These are phyloP conservation scores for Pholiota adiposa DNA, from an alignment of 1,284 basidiomycete species.

Conservation along the genomic window DNA sequence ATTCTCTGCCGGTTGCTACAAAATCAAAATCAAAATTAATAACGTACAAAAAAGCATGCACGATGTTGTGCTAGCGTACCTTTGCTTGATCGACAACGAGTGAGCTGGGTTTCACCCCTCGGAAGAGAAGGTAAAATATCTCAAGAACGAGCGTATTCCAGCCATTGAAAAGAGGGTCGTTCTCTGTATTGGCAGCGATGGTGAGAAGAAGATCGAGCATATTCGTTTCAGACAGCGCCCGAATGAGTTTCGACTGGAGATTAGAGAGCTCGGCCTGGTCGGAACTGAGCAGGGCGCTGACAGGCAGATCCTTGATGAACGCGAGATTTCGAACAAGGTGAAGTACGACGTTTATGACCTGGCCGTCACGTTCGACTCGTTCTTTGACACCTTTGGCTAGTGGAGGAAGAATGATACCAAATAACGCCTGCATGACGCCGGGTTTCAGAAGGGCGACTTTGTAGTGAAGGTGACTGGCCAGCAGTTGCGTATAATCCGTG, in stretches of 20 bases:
- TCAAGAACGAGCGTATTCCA: slow-evolving; percentile 92
- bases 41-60: slow-evolving; percentile 6
- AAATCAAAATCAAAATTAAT: slow-evolving; percentile 18
- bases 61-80: slow-evolving; percentile 49
- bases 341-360: slow-evolving; percentile 87
- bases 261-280: slow-evolving; percentile 78
- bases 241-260: slow-evolving; percentile 80
- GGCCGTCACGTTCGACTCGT: slow-evolving; percentile 78
- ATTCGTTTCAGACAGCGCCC: slow-evolving; percentile 72
- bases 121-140: slow-evolving; percentile 86
- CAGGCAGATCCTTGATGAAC: slow-evolving; percentile 83
- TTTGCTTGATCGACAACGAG: slow-evolving; percentile 71
- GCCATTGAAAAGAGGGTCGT: slow-evolving; percentile 75
- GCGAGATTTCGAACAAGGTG: slow-evolving; percentile 90
- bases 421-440: slow-evolving; percentile 69
- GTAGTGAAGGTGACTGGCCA: slow-evolving; percentile 84
- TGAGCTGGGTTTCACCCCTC: slow-evolving; percentile 70
- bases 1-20: slow-evolving; percentile 68
- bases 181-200: slow-evolving; percentile 74
- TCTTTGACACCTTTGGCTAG: slow-evolving; percentile 66
- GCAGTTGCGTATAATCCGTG: slow-evolving; percentile 85
- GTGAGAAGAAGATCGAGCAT: slow-evolving; percentile 82
- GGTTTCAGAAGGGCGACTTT: slow-evolving; percentile 77
- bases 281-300: slow-evolving; percentile 68
- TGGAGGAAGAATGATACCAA: slow-evolving; percentile 72